These are phyloP conservation scores for Talaromyces sp. DNA, from an alignment of 2,329 filamentous ascomycete genomes.

Conservation along the genomic window DNA sequence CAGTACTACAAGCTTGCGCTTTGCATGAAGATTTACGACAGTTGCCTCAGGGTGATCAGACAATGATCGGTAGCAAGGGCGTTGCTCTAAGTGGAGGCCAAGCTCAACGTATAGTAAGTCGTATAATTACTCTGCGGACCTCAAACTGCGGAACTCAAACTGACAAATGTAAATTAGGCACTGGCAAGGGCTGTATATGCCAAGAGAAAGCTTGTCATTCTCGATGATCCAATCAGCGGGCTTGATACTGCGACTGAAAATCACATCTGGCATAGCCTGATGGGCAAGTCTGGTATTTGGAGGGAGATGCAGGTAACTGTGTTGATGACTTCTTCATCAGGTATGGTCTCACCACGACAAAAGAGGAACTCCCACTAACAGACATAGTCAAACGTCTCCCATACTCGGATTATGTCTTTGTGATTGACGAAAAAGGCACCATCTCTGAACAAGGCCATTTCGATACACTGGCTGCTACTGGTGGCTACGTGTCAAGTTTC, in stretches of 20 bases:
- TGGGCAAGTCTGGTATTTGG: conserved; percentile 18
- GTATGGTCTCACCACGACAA: neutral
- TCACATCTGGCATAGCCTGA: conserved; percentile 20
- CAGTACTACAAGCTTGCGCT: conserved; percentile 28
- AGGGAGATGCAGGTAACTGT: conserved; percentile 16
- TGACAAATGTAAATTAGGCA: conserved; percentile 1
- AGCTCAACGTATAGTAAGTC: conserved; percentile 47
- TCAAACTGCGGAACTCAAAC: no score
- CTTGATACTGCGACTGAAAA: conserved; percentile 20
- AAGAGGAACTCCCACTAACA: neutral
- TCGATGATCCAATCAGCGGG: conserved; percentile 20
- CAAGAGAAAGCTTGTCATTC: conserved; percentile 20
- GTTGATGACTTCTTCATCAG: conserved; percentile 18
- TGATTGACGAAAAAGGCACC: conserved; percentile 36
- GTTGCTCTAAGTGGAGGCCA: conserved; percentile 53
- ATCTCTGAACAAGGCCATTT: conserved; percentile 44
- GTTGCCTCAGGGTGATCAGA: conserved; percentile 42
- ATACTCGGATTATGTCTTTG: conserved; percentile 43
- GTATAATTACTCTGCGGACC: no score
- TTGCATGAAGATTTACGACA: conserved; percentile 39
- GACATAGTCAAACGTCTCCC: conserved; percentile 37
- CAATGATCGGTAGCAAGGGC: conserved; percentile 51
- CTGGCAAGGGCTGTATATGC: conserved; percentile 51
- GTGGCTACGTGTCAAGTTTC: conserved; percentile 43
- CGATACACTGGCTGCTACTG: conserved; percentile 31